These are phyloP conservation scores for Penicillium glabrum DNA, from an alignment of 2,329 filamentous ascomycete genomes.

Conservation along the genomic window DNA sequence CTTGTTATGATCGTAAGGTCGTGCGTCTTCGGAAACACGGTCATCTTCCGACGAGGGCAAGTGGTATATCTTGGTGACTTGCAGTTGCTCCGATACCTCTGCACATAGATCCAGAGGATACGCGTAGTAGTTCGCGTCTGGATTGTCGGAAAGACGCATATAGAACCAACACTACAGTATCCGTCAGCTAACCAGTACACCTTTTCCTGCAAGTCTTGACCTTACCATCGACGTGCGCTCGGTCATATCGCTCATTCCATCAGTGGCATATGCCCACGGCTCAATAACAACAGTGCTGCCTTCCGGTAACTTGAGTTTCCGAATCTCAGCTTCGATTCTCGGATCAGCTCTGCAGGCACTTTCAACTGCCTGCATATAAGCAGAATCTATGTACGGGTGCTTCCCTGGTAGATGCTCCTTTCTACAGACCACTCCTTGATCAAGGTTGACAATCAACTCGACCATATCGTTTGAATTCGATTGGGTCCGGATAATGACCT, in stretches of 20 bases:
- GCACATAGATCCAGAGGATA: constrained; percentile 56
- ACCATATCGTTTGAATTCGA: constrained; percentile 9
- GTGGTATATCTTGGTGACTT: constrained; percentile 52
- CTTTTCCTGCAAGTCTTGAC: constrained; percentile 17
- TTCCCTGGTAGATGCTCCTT: constrained; percentile 23
- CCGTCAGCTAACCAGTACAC: constrained; percentile 56
- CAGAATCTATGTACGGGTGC: constrained; percentile 28
- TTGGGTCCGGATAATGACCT: constrained; percentile 24
- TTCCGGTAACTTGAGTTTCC: constrained; percentile 41
- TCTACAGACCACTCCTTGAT: constrained; percentile 8
- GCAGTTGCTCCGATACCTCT: constrained; percentile 51
- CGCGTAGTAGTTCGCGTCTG: constrained; percentile 57
- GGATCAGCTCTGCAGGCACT: constrained; percentile 44
- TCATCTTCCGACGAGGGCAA: constrained; percentile 46
- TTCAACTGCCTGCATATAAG: constrained; percentile 47
- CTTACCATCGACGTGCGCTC: constrained; percentile 51
- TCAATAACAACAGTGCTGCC: constrained; percentile 49
- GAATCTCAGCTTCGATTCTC: constrained; percentile 40
- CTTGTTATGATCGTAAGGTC: constrained; percentile 11
- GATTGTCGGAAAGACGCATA: constrained; percentile 37
- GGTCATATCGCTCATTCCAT: constrained; percentile 50
- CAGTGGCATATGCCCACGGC: constrained; percentile 52
- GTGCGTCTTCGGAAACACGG: constrained; percentile 36
- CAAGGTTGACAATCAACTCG: constrained; percentile 26
- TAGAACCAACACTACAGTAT: constrained; percentile 44